Evolutionary conservation across 805 yeast species (phyloP).

Genomic region (Komagataella mondaviorum): DNA sequence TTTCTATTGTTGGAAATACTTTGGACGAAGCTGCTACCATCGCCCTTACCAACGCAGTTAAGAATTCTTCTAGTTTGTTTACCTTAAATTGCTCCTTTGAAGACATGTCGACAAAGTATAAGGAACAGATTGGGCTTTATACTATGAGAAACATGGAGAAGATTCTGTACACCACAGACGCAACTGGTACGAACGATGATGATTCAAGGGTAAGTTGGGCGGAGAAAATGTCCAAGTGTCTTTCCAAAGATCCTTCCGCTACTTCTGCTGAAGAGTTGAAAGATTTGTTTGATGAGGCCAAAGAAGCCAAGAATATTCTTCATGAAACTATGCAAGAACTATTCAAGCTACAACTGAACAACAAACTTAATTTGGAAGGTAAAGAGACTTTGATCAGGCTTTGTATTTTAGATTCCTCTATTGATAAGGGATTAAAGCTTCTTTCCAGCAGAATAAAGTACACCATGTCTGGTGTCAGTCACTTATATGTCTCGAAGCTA

Average conservation of each 20-base stretch:
- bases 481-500: neutral
- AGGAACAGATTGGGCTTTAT: constrained; percentile 63
- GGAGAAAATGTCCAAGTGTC: constrained; percentile 1
- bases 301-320: constrained; percentile 24
- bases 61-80: constrained; percentile 48
- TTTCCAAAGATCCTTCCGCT: neutral
- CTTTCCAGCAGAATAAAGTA: neutral
- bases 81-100: constrained; percentile 57
- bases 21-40: constrained; percentile 48
- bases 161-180: constrained; percentile 20
- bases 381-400: constrained; percentile 64
- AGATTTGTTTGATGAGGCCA: constrained; percentile 24
- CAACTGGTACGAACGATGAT: neutral
- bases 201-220: constrained; percentile 7
- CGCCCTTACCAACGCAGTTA: constrained; percentile 57
- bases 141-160: constrained; percentile 74
- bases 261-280: constrained; percentile 5
- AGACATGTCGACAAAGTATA: constrained; percentile 44
- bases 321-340: constrained; percentile 41
- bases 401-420: constrained; percentile 54
- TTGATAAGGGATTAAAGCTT: constrained; percentile 38
- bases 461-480: neutral
- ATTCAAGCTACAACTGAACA: constrained; percentile 39
- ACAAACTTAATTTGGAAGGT: constrained; percentile 48
- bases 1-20: constrained; percentile 55